Conservation (phyloP, 805 yeast genomes). For the Candida sithepensis region DNA sequence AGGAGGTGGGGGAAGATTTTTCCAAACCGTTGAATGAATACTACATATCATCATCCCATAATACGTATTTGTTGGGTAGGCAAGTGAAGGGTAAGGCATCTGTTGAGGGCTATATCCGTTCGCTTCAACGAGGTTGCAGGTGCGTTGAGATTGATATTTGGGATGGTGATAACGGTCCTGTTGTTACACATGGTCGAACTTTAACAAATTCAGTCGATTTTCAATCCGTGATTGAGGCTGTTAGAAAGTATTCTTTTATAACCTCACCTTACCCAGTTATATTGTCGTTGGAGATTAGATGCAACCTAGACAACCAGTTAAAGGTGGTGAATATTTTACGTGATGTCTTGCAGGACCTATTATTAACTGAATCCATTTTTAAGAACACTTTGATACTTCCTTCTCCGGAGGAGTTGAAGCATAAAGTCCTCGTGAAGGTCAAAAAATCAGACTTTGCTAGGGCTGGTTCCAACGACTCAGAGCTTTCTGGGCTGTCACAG, state of each 20-base stretch:
- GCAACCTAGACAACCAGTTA: slow-evolving; percentile 65
- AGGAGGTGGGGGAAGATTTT: slow-evolving; percentile 36
- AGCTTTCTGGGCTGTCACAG: slow-evolving; percentile 25
- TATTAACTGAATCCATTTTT: slow-evolving; percentile 41
- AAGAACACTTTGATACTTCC: slow-evolving; percentile 43
- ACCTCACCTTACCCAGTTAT: slow-evolving; percentile 83
- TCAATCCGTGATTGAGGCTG: slow-evolving; percentile 62
- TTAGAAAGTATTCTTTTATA: slow-evolving; percentile 85
- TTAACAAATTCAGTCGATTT: slow-evolving; percentile 74
- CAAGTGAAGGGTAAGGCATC: slow-evolving; percentile 88
- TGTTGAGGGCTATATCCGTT: slow-evolving; percentile 82
- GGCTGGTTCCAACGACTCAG: slow-evolving; percentile 9
- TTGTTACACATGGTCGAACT: slow-evolving; percentile 86
- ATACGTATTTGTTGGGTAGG: slow-evolving; percentile 84
- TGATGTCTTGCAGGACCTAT: slow-evolving; percentile 54
- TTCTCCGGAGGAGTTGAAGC: slow-evolving; percentile 68
- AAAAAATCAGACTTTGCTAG: slow-evolving; percentile 43
- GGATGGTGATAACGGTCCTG: slow-evolving; percentile 76
- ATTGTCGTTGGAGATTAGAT: slow-evolving; percentile 80
- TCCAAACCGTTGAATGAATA: slow-evolving; percentile 77
- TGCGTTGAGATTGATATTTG: slow-evolving; percentile 95
- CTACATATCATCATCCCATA: slow-evolving; percentile 89
- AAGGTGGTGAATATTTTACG: slow-evolving; percentile 50
- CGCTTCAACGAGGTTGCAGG: slow-evolving; percentile 86
- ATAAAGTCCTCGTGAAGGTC: slow-evolving; percentile 72